A percentile compares a stretch with the other conserved stretches of the same genome.
Conservation (phyloP, 106 monocot genomes). For the Triglochin maritima region DNA sequence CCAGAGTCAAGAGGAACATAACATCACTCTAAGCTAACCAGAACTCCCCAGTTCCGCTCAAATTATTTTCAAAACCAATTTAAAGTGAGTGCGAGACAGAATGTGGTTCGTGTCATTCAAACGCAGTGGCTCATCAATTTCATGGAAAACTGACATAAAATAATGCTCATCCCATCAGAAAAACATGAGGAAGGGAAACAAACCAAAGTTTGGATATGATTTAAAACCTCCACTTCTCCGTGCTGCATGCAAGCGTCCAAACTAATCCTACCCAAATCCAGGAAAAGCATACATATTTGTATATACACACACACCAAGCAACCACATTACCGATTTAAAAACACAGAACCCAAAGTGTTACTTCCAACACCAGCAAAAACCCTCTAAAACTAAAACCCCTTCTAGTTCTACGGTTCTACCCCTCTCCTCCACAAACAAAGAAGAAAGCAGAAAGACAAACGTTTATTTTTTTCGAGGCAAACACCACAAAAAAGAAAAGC, state of each 20-base stretch:
- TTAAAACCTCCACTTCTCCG: neutral
- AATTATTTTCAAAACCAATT: too few species aligned
- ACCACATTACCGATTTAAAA: neutral
- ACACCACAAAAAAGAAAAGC: constrained; percentile 18
- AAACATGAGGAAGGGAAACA: neutral
- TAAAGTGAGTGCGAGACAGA: neutral
- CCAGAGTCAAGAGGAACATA: too few species aligned
- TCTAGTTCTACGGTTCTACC: too few species aligned
- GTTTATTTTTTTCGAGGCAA: constrained; percentile 7
- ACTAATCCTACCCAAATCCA: neutral
- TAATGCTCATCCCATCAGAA: neutral
- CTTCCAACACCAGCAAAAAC: constrained; percentile 9
- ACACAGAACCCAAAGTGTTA: neutral
- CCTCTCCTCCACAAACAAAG: neutral
- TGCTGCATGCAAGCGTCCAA: neutral
- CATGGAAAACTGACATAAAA: neutral
- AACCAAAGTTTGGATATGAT: neutral
- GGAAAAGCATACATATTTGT: neutral
- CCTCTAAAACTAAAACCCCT: neutral
- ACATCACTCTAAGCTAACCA: neutral
- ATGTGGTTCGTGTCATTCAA: neutral
- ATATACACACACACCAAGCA: too few species aligned
- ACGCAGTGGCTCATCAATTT: neutral
- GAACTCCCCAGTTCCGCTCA: neutral
- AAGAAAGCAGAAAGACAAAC: neutral